These are phyloP conservation scores for Colletotrichum plurivorum DNA, from an alignment of 2,329 filamentous ascomycete genomes.

Conservation along the genomic window DNA sequence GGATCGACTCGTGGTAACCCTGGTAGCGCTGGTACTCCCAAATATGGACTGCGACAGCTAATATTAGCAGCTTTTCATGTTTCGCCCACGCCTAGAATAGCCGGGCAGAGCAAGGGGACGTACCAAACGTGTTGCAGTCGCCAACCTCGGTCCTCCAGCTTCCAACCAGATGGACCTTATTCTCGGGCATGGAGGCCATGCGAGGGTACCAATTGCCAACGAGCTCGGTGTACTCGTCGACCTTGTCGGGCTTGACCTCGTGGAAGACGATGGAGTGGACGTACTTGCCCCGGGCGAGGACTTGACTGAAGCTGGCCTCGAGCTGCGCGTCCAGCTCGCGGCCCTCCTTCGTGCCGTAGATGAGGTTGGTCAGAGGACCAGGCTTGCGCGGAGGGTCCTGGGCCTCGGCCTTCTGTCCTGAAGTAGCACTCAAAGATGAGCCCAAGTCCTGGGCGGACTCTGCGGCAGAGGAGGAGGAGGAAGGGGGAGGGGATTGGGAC, in stretches of 20 bases:
- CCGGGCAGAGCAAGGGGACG: conserved; percentile 46
- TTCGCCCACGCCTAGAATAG: conserved; percentile 18
- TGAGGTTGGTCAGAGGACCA: conserved; percentile 85
- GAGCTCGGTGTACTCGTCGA: conserved; percentile 93
- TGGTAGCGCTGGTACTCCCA: conserved; percentile 99
- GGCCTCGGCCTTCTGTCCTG: conserved; percentile 70
- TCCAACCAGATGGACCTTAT: conserved; percentile 95
- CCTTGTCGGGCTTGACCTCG: conserved; percentile 93
- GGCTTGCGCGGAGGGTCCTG: conserved; percentile 75
- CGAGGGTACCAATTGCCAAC: conserved; percentile 93
- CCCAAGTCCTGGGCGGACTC: conserved; percentile 63
- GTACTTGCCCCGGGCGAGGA: conserved; percentile 96
- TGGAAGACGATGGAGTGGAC: conserved; percentile 98
- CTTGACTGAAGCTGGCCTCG: conserved; percentile 94
- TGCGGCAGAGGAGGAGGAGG: conserved; percentile 61
- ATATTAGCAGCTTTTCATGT: conserved; percentile 24
- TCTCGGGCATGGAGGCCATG: conserved; percentile 86
- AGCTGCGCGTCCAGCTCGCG: conserved; percentile 95
- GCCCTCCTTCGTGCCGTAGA: conserved; percentile 97
- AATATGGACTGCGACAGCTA: conserved; percentile 83
- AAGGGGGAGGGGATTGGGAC: conserved; percentile 52
- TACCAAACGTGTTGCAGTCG: conserved; percentile 97
- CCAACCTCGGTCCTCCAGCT: conserved; percentile 99
- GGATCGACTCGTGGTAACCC: conserved; percentile 92
- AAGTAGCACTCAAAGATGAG: conserved; percentile 75